Base-by-base conservation (phyloP, 192 early-diverging fungal genomes). In the Martensiomyces pterosporus region DNA sequence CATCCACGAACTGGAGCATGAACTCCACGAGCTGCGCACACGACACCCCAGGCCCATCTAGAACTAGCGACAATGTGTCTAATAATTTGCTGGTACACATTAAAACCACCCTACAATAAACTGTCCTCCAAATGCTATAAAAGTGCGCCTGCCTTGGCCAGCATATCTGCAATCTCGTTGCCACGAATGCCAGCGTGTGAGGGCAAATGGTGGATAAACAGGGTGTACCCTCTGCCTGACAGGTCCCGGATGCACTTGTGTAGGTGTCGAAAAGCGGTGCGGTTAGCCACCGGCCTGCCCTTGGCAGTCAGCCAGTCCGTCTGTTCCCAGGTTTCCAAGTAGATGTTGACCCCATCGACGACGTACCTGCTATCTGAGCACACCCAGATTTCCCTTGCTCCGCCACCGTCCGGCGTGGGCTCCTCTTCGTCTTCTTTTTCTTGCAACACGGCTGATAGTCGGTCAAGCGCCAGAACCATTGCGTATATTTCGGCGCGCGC, bases 331-430 rank as follows among this genome's bases (percentile, higher is more conserved):
- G 57, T 38, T 42, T 72, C 69, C 29, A 47, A 53, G 27, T 65
- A 29, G 17, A 72, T 37, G n/a, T 72, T 72, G 34, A 61, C 57
- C 0, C 57, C 69, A 16, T 72, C 57, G n/a, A 72, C 69, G 9
- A 57, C 69, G 21, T 65, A 65, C 43, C 52, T 45, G 53, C 69
- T 72, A 34, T 72, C 69, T 9, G 69, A 60, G 47, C 69, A 72
- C 4, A 65, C 36, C 69, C 69, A 72, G 8, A 72, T 51, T n/a
- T n/a, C n/a, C n/a, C n/a, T n/a, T n/a, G n/a, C n/a, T n/a, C n/a
- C n/a, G n/a, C n/a, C n/a, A n/a, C n/a, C n/a, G n/a, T n/a, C n/a
- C n/a, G n/a, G n/a, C n/a, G n/a, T n/a, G n/a, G n/a, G n/a, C n/a
- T n/a, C n/a, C 38, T 72, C 69, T 16, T 17, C 18, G 13, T 15